Conservation (phyloP, 2,329 filamentous ascomycete genomes). For the Aureobasidium subglaciale region DNA sequence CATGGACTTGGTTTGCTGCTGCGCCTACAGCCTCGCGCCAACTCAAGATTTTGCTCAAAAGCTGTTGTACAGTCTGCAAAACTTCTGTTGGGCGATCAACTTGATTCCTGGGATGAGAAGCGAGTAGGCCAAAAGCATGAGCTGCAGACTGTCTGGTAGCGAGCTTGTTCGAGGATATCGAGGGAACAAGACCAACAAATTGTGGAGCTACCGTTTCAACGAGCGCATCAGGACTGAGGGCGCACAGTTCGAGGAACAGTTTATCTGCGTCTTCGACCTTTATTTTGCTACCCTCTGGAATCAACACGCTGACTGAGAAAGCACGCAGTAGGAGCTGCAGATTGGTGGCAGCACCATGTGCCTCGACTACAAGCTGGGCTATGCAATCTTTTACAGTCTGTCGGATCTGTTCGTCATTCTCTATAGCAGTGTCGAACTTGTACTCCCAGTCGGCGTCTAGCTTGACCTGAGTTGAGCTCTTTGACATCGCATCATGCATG, state of each 20-base stretch:
- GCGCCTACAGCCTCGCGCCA: constrained; percentile 57
- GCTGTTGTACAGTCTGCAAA: constrained; percentile 35
- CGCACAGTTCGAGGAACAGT: constrained; percentile 48
- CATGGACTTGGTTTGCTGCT: constrained; percentile 52
- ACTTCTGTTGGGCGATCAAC: constrained; percentile 36
- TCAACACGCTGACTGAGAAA: constrained; percentile 12
- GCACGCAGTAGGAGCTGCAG: constrained; percentile 17
- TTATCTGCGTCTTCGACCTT: constrained; percentile 19
- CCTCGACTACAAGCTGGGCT: constrained; percentile 25
- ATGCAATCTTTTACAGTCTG: constrained; percentile 52
- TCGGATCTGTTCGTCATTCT: constrained; percentile 61
- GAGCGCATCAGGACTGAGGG: constrained; percentile 47
- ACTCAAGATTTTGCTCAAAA: constrained; percentile 41
- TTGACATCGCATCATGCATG: constrained; percentile 49
- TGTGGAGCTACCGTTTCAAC: constrained; percentile 45
- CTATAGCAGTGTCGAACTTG: constrained; percentile 64
- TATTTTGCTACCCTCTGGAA: constrained; percentile 2
- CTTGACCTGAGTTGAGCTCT: constrained; percentile 38
- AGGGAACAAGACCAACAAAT: constrained; percentile 48
- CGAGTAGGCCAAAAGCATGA: constrained; percentile 67
- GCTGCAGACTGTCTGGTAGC: constrained; percentile 60
- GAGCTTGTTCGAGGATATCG: constrained; percentile 65
- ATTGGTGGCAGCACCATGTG: constrained; percentile 22
- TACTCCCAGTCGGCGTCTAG: constrained; percentile 79
- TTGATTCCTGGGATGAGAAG: constrained; percentile 48